A percentile compares a stretch with the other conserved stretches of the same genome.
Evolutionary conservation across 306 rosid species (phyloP).

Genomic region (Aeschynomene evenia): DNA sequence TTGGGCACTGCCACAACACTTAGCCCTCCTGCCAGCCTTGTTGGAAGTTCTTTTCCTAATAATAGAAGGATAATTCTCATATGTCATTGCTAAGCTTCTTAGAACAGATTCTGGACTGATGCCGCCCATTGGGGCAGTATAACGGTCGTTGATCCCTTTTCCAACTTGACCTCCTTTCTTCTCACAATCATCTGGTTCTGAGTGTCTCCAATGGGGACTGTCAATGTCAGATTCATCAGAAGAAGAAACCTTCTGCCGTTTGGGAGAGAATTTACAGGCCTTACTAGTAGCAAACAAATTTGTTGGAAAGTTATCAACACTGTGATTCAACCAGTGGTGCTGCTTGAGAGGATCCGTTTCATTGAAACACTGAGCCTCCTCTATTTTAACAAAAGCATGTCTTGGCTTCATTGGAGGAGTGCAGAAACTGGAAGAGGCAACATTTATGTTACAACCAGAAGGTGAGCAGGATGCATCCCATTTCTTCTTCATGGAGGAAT

Average conservation of each 20-base stretch:
- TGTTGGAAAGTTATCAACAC: slow-evolving; percentile 28
- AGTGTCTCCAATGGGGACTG: slow-evolving; percentile 15
- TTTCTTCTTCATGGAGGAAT: slow-evolving; percentile 56
- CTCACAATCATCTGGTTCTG: slow-evolving; percentile 8
- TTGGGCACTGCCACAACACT: slow-evolving; percentile 16
- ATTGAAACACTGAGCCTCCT: slow-evolving; percentile 24
- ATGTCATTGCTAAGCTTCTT: slow-evolving; percentile 52
- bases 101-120: slow-evolving; percentile 47
- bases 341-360: slow-evolving; percentile 31
- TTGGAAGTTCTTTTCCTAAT: slow-evolving; percentile 48
- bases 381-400: slow-evolving; percentile 9
- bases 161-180: slow-evolving; percentile 15
- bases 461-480: slow-evolving; percentile 38
- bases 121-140: slow-evolving; percentile 19
- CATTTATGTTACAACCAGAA: slow-evolving; percentile 19
- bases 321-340: slow-evolving; percentile 9
- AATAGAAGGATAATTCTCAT: slow-evolving; percentile 56
- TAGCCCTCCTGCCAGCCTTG: slow-evolving; percentile 6
- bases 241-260: slow-evolving; percentile 28
- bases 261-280: slow-evolving; percentile 21
- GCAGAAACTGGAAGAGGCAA: slow-evolving; percentile 16
- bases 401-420: slow-evolving; percentile 16
- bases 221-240: slow-evolving; percentile 26
- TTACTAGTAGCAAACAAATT: slow-evolving; percentile 25
- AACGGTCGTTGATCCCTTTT: background rate